Evolutionary conservation across 2,329 filamentous ascomycete genomes (phyloP).

Genomic region (Drechslerella coelobrocha): DNA sequence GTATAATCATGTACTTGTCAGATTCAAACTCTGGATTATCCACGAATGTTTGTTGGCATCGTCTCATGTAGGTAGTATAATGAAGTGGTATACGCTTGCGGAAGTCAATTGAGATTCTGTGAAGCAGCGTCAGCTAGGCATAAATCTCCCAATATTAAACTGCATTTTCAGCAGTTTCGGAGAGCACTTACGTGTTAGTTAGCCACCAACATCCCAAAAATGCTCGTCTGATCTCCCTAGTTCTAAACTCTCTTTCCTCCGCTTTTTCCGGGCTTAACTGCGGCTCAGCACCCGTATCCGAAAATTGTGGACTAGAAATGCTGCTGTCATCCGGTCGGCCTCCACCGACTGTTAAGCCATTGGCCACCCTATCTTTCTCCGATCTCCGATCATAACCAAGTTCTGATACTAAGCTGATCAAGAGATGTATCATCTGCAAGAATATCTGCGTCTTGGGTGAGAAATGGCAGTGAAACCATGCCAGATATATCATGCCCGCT

Average conservation of each 20-base stretch:
- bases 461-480: constrained; percentile 62
- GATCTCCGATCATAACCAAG: constrained; percentile 54
- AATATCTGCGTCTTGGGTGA: constrained; percentile 55
- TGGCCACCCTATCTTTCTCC: constrained; percentile 34
- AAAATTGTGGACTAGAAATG: constrained; percentile 19
- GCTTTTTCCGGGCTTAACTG: constrained; percentile 17
- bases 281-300: constrained; percentile 16
- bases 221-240: constrained; percentile 53
- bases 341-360: background rate
- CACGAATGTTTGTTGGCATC: constrained; percentile 52
- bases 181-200: constrained; percentile 52
- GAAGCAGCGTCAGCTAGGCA: constrained; percentile 1
- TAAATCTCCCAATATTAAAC: background rate
- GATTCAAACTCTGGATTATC: constrained; percentile 50
- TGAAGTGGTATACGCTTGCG: constrained; percentile 54
- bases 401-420: constrained; percentile 56
- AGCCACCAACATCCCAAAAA: constrained; percentile 55
- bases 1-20: constrained; percentile 54
- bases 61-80: constrained; percentile 53
- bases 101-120: constrained; percentile 53
- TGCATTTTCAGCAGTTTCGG: too few relatives aligned
- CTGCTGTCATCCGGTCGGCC: background rate
- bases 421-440: constrained; percentile 56
- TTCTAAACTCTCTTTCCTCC: constrained; percentile 31
- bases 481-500: constrained; percentile 66